A percentile compares a stretch with the other conserved stretches of the same genome.
Conservation (phyloP, 202 grass and related monocot genomes). For the Schoenoplectus triqueter region DNA sequence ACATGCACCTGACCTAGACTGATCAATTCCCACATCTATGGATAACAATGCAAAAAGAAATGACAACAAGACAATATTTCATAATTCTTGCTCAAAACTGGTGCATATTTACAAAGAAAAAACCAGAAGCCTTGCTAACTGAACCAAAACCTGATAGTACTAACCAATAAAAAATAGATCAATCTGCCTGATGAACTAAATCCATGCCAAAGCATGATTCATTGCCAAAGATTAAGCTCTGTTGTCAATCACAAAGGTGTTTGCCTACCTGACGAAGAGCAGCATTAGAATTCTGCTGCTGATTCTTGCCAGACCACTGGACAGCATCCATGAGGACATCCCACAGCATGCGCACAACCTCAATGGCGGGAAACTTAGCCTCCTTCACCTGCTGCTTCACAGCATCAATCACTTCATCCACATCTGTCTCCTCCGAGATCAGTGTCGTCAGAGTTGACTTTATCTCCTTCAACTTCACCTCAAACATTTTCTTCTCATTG, state of each 20-base stretch:
- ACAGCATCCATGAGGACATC: conserved; percentile 91
- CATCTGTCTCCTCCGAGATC: conserved; percentile 68
- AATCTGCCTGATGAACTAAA: too few species aligned
- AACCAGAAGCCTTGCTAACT: too few species aligned
- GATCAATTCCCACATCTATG: too few species aligned
- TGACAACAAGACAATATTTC: too few species aligned
- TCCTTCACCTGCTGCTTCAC: conserved; percentile 90
- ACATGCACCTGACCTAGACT: not conserved
- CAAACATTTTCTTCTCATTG: conserved; percentile 94
- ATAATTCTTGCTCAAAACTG: too few species aligned
- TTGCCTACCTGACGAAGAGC: conserved; percentile 78
- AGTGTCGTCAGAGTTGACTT: conserved; percentile 75
- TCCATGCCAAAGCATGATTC: too few species aligned
- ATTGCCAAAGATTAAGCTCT: not conserved
- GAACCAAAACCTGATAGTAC: too few species aligned
- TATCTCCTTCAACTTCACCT: conserved; percentile 89
- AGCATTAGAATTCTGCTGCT: conserved; percentile 93
- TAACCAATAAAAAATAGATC: too few species aligned
- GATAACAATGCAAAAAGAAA: too few species aligned
- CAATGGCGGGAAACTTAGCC: conserved; percentile 89
- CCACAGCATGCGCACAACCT: conserved; percentile 88
- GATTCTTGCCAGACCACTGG: conserved; percentile 98
- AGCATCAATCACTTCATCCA: conserved; percentile 70
- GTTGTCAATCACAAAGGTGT: not conserved
- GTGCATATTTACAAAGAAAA: too few species aligned